A percentile compares a stretch with the other conserved stretches of the same genome.
These are phyloP conservation scores for Porodaedalea pini DNA, from an alignment of 1,284 basidiomycete species.

Conservation along the genomic window DNA sequence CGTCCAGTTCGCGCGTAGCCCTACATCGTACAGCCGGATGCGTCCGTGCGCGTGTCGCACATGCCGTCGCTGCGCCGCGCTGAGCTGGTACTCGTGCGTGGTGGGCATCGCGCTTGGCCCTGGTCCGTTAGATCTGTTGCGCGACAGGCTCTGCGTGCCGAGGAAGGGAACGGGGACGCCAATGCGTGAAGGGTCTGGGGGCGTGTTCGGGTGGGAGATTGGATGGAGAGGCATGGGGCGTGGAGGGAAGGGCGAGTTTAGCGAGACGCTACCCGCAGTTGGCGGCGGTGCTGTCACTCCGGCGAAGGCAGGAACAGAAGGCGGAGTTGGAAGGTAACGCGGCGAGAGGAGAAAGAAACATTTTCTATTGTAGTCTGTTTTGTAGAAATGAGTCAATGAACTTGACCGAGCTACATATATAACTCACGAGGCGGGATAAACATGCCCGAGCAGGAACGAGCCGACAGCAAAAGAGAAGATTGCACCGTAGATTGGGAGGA, in stretches of 20 bases:
- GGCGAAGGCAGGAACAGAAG: background rate
- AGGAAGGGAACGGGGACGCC: background rate
- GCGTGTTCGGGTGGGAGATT: conserved; percentile 25
- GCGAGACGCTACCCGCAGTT: conserved; percentile 32
- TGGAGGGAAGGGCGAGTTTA: conserved; percentile 25
- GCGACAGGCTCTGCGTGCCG: background rate
- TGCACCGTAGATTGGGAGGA: conserved; percentile 58
- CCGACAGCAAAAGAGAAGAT: conserved; percentile 70
- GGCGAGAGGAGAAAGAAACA: conserved; percentile 71
- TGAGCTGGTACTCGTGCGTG: conserved; percentile 68
- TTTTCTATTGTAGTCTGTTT: conserved; percentile 86
- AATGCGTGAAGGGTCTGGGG: background rate
- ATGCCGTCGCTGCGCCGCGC: conserved; percentile 61
- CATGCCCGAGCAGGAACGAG: conserved; percentile 73
- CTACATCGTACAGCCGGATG: conserved; percentile 74
- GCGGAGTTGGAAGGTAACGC: conserved; percentile 44
- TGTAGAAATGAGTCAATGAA: conserved; percentile 34
- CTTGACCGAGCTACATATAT: background rate
- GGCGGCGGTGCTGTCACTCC: conserved; percentile 41
- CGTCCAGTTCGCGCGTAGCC: conserved; percentile 67
- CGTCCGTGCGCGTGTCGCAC: conserved; percentile 64
- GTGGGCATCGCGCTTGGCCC: background rate
- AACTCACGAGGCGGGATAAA: conserved; percentile 76
- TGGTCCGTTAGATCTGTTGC: background rate
- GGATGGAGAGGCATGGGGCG: conserved; percentile 52